Percentiles rank a stretch among this genome's conserved stretches.
Evolutionary conservation across 176 grass and related monocot genomes (phyloP).

Genomic region (Avena atlantica): DNA sequence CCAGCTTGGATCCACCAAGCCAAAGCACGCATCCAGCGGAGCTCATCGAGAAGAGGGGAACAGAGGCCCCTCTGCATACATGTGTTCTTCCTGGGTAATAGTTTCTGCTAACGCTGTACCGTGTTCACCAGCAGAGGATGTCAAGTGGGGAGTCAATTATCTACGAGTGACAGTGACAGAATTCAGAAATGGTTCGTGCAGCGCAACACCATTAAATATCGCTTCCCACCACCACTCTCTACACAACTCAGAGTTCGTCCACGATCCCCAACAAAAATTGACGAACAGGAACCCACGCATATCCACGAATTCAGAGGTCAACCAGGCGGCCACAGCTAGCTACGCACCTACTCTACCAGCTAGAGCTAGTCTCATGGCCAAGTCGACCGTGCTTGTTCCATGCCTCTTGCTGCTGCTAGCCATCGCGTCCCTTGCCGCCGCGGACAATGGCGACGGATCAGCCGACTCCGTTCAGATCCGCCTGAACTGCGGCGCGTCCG

Average conservation of each 20-base stretch:
- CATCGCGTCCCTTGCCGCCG: neutral
- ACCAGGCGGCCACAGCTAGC: neutral
- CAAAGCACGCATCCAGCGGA: neutral
- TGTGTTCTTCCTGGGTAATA: neutral
- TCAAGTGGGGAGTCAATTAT: neutral
- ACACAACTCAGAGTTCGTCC: neutral
- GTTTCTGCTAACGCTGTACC: neutral
- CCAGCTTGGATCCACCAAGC: neutral
- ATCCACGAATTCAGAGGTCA: no score
- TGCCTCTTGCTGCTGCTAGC: slow-evolving; percentile 38
- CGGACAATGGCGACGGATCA: slow-evolving; percentile 3
- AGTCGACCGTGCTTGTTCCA: neutral
- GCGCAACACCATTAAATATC: neutral
- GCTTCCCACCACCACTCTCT: neutral
- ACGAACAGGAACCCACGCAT: no score
- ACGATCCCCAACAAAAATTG: no score
- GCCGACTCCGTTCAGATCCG: slow-evolving; percentile 41
- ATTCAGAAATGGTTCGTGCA: neutral
- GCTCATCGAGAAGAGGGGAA: neutral
- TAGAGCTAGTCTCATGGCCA: neutral
- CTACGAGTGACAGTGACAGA: neutral
- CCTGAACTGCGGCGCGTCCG: slow-evolving; percentile 62
- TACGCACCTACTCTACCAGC: neutral
- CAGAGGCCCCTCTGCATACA: neutral
- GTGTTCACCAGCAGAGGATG: neutral